Percentiles rank a stretch among this genome's conserved stretches.
These are phyloP conservation scores for Prunus mongolica DNA, from an alignment of 306 rosid species.

Conservation along the genomic window DNA sequence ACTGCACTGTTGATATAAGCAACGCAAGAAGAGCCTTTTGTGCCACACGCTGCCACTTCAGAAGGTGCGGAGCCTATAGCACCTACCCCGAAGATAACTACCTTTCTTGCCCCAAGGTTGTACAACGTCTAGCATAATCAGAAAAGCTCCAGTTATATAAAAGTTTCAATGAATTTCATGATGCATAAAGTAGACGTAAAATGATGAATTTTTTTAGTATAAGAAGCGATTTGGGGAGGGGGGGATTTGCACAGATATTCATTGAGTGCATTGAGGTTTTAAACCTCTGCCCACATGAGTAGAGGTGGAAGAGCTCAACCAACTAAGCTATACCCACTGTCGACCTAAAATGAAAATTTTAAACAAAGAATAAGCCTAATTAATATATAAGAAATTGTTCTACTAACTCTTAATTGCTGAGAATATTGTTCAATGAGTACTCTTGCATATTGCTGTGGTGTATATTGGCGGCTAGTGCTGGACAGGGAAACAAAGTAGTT, in stretches of 20 bases:
- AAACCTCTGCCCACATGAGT: too few relatives aligned
- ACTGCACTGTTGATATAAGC: constrained; percentile 23
- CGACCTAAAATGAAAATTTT: neutral
- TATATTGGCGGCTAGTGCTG: neutral
- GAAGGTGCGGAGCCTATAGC: constrained; percentile 28
- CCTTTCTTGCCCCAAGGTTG: constrained; percentile 22
- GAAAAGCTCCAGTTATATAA: too few relatives aligned
- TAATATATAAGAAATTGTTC: neutral
- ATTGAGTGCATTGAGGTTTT: too few relatives aligned
- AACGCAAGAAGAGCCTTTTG: constrained; percentile 11
- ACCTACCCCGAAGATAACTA: constrained; percentile 10
- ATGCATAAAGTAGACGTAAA: too few relatives aligned
- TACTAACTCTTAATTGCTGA: constrained; percentile 16
- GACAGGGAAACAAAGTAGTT: constrained; percentile 17
- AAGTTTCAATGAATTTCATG: too few relatives aligned
- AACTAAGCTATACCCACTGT: too few relatives aligned
- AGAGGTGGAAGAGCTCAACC: too few relatives aligned
- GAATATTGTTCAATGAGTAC: neutral
- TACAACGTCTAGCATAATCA: constrained; percentile 3
- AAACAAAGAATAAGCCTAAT: too few relatives aligned
- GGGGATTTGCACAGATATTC: too few relatives aligned
- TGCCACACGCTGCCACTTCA: neutral
- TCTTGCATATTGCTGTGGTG: constrained; percentile 10
- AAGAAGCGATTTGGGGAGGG: too few relatives aligned
- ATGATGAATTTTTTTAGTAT: neutral